phyloP scores from a whole-genome alignment of 2,329 filamentous ascomycete species.

The Hypoxylon sp. region DNA sequence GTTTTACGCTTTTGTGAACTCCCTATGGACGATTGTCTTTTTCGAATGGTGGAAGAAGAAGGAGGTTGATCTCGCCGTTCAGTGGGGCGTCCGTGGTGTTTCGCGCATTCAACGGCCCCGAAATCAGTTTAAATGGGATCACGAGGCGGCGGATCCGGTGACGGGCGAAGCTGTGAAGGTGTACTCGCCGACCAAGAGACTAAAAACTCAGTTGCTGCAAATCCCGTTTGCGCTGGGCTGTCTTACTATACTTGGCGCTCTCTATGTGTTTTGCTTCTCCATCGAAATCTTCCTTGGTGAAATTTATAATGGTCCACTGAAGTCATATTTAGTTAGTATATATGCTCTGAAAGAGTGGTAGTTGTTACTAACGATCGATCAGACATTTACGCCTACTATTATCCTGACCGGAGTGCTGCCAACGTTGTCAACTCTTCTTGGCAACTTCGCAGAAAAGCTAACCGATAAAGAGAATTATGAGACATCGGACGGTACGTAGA shows the following conservation, averaged over 20 bases:
- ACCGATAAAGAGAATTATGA: slow-evolving; percentile 93
- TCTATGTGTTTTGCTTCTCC: slow-evolving; percentile 88
- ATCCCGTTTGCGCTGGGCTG: slow-evolving; percentile 85
- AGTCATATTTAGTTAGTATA: slow-evolving; percentile 76
- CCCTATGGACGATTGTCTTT: slow-evolving; percentile 88
- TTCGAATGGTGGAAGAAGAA: slow-evolving; percentile 97
- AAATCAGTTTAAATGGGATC: slow-evolving; percentile 80
- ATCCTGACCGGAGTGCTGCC: slow-evolving; percentile 86
- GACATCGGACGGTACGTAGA: slow-evolving; percentile 70
- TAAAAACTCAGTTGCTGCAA: slow-evolving; percentile 80
- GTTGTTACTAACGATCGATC: slow-evolving; percentile 24
- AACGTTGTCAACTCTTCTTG: slow-evolving; percentile 78
- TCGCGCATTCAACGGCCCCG: slow-evolving; percentile 81
- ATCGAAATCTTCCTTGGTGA: slow-evolving; percentile 97
- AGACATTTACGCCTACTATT: slow-evolving; percentile 88
- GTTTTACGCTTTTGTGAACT: slow-evolving; percentile 79
- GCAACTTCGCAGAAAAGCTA: slow-evolving; percentile 76
- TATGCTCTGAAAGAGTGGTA: not conserved
- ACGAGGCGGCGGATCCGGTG: slow-evolving; percentile 77
- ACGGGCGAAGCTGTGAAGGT: slow-evolving; percentile 81
- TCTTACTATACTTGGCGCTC: slow-evolving; percentile 73
- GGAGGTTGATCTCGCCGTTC: slow-evolving; percentile 83
- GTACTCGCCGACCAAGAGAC: slow-evolving; percentile 78
- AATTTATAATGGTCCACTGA: slow-evolving; percentile 88
- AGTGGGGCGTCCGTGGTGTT: slow-evolving; percentile 89